phyloP scores from a whole-genome alignment of 331 rosid species.

The Quercus lobata region DNA sequence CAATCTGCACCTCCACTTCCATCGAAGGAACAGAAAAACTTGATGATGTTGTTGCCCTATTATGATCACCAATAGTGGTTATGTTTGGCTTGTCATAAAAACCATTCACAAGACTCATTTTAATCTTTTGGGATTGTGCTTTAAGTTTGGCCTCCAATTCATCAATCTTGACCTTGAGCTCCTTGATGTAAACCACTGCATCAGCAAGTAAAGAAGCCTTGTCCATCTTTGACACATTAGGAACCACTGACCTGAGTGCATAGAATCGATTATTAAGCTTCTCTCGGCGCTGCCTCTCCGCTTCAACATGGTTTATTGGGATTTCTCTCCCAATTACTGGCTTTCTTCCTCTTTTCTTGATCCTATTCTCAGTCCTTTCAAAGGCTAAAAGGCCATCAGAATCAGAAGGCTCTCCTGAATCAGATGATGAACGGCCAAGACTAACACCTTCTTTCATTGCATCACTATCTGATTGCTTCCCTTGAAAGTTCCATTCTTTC shows the following conservation, averaged over 20 bases:
- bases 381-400: conserved; percentile 9
- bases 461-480: background rate
- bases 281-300: conserved; percentile 63
- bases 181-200: conserved; percentile 48
- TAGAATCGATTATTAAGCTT: conserved; percentile 60
- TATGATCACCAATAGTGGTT: background rate
- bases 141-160: conserved; percentile 17
- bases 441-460: background rate
- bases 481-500: background rate
- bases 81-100: background rate
- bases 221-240: conserved; percentile 74
- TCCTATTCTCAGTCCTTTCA: background rate
- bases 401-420: conserved; percentile 22
- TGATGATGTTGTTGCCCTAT: background rate
- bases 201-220: conserved; percentile 59
- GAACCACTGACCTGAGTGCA: conserved; percentile 62
- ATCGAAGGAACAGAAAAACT: background rate
- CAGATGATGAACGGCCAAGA: conserved; percentile 21
- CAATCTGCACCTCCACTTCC: conserved; percentile 43
- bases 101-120: background rate
- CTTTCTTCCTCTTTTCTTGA: conserved; percentile 21
- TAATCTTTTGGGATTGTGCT: background rate
- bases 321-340: background rate
- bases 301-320: conserved; percentile 44
- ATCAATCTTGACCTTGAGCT: conserved; percentile 38